A percentile compares a stretch with the other conserved stretches of the same genome.
Conservation (phyloP, 805 yeast species). For the Saturnispora diversa region DNA sequence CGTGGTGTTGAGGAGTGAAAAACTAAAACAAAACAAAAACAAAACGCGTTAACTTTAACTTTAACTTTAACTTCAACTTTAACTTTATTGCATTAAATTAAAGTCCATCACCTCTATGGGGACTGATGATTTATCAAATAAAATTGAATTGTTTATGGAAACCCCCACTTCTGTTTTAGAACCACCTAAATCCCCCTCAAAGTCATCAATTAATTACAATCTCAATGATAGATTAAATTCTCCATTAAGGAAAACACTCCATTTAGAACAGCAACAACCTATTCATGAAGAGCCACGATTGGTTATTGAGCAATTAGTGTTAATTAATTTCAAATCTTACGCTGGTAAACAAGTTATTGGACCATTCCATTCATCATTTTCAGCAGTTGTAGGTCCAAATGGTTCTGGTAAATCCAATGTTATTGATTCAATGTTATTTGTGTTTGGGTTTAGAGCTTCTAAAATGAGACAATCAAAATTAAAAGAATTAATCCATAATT, state of each 20-base stretch:
- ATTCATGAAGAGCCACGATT: conserved; percentile 38
- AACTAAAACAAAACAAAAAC: too few relatives aligned
- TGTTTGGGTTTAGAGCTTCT: conserved; percentile 92
- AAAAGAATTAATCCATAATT: conserved; percentile 88
- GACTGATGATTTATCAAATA: too few relatives aligned
- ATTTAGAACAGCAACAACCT: conserved; percentile 1
- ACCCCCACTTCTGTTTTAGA: too few relatives aligned
- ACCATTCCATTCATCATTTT: conserved; percentile 87
- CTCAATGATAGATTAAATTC: conserved; percentile 4
- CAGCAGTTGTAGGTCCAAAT: conserved; percentile 97
- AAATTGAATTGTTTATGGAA: too few relatives aligned
- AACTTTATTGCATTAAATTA: too few relatives aligned
- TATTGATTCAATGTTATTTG: conserved; percentile 96
- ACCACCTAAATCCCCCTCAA: background rate
- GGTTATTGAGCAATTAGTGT: conserved; percentile 64
- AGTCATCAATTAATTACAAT: background rate
- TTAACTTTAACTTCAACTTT: too few relatives aligned
- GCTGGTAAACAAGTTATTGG: conserved; percentile 92
- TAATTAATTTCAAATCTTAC: conserved; percentile 87
- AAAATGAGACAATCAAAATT: conserved; percentile 95
- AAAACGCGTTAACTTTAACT: too few relatives aligned
- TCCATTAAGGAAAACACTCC: background rate
- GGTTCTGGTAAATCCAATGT: conserved; percentile 97
- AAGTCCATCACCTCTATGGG: too few relatives aligned
- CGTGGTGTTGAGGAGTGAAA: too few relatives aligned